These are phyloP conservation scores for Fusarium sp. DNA, from an alignment of 2,329 filamentous ascomycete species.

Conservation along the genomic window DNA sequence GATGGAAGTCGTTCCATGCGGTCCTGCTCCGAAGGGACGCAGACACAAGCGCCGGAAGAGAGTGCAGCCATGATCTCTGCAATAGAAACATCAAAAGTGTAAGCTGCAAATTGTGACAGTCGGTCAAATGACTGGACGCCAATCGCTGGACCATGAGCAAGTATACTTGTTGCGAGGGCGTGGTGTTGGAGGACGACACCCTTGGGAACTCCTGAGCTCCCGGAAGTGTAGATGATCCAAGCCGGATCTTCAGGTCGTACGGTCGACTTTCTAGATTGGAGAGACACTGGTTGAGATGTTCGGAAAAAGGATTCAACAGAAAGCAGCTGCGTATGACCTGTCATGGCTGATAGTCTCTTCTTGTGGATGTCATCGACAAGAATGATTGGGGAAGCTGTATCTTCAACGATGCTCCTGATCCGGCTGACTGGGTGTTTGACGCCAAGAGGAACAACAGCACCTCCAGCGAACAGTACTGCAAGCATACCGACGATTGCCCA, in stretches of 20 bases:
- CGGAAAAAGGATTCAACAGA: not conserved
- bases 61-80: constrained; percentile 8
- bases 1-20: constrained; percentile 10
- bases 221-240: constrained; percentile 6
- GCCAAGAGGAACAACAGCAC: constrained; percentile 4
- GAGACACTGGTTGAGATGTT: not conserved
- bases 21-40: constrained; percentile 7
- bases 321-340: not conserved
- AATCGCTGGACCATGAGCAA: constrained; percentile 2
- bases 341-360: not conserved
- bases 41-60: constrained; percentile 2
- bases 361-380: constrained; percentile 3
- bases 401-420: not conserved
- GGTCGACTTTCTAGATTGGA: not conserved
- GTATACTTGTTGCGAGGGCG: constrained; percentile 5
- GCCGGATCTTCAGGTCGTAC: not conserved
- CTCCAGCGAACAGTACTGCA: not conserved
- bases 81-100: constrained; percentile 7
- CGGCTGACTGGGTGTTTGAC: not conserved
- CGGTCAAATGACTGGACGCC: not conserved
- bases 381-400: not conserved
- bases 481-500: constrained; percentile 6
- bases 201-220: constrained; percentile 6
- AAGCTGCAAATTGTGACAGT: constrained; percentile 4
- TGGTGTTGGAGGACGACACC: constrained; percentile 5